Base-by-base conservation (phyloP, 1,284 basidiomycete species). In the Neonothopanus nambi region DNA sequence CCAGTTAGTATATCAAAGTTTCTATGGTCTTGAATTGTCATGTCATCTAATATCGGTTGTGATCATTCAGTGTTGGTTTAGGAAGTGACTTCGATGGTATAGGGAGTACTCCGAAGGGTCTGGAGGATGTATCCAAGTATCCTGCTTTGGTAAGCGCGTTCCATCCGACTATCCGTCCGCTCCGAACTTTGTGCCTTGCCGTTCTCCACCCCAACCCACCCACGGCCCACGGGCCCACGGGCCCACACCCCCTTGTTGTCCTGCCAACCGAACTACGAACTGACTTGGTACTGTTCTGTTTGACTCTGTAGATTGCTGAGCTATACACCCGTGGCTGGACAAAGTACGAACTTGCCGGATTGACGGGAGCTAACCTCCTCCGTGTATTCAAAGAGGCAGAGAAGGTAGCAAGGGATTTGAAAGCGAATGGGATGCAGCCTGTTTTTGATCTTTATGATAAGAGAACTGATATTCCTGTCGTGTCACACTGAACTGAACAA, bases 61-160 rank as follows among this genome's bases (percentile, higher is more conserved):
- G n/a, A n/a, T 11, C 28, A 51, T 20, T 13, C 52, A 89, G 86
- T 59, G 82, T 88, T 30, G 86, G 85, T 9, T 65, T 88, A 24
- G 82, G 84, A 9, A 91, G 87, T 59, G 93, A 96, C 68, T 94
- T 77, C 61, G 91, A 94, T 61, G 91, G 91, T 5, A 91, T 93
- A 59, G 60, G 49, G 2, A 63, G 69, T 12, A 67, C 71, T 0
- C 86, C 87, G 3, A 65, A 71, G 43, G 85, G 84, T 13, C 68
- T 89, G 15, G 85, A 88, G 64, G 86, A 90, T 55, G 85, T 86
- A 9, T 86, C 85, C 3, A 87, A 81, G 65, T 91, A 91, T 57
- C 89, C 88, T 17, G 72, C 79, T 42, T 74, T 89, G 51, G 85
- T 87, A 59, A 61, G 78, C 30, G 64, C n/a, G 4, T 30, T 20